A percentile compares a stretch with the other conserved stretches of the same genome.
These are phyloP conservation scores for Daedaleopsis nitida DNA, from an alignment of 768 basidiomycete genomes.

Conservation along the genomic window DNA sequence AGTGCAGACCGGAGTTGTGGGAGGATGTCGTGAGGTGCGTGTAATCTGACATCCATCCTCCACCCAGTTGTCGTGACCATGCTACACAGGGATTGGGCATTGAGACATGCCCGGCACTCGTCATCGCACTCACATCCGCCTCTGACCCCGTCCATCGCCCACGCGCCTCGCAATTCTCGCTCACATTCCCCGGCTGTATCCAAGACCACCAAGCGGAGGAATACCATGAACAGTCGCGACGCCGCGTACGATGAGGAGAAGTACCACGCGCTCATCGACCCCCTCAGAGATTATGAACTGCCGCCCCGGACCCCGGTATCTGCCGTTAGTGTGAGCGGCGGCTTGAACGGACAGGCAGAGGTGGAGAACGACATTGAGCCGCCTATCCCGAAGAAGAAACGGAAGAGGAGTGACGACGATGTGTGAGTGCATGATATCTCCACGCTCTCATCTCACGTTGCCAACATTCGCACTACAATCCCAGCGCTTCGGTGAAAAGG, in stretches of 20 bases:
- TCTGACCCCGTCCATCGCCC: slow-evolving; percentile 36
- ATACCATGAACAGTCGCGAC: slow-evolving; percentile 98
- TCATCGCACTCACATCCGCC: slow-evolving; percentile 65
- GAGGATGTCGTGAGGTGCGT: slow-evolving; percentile 77
- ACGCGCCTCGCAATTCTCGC: slow-evolving; percentile 61
- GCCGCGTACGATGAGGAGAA: slow-evolving; percentile 86
- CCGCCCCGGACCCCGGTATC: slow-evolving; percentile 21
- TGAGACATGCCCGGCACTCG: slow-evolving; percentile 63
- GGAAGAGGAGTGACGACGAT: slow-evolving; percentile 78
- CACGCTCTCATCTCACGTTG: background rate
- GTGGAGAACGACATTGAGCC: slow-evolving; percentile 50
- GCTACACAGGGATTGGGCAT: slow-evolving; percentile 52
- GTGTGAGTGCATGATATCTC: slow-evolving; percentile 44
- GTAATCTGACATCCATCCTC: slow-evolving; percentile 21
- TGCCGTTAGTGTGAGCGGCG: slow-evolving; percentile 20
- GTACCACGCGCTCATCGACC: slow-evolving; percentile 73
- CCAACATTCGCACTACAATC: slow-evolving; percentile 2
- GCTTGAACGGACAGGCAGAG: slow-evolving; percentile 41
- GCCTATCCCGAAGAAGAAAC: slow-evolving; percentile 58
- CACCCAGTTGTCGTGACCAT: slow-evolving; percentile 9
- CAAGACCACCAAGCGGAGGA: slow-evolving; percentile 82
- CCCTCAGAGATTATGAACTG: slow-evolving; percentile 51
- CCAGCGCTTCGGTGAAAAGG: slow-evolving; percentile 63
- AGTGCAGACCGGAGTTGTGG: slow-evolving; percentile 88
- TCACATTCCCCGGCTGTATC: slow-evolving; percentile 70